A percentile compares a stretch with the other conserved stretches of the same genome.
Evolutionary conservation across 2,329 filamentous ascomycete genomes (phyloP).

Genomic region (Ascochyta rabiei): DNA sequence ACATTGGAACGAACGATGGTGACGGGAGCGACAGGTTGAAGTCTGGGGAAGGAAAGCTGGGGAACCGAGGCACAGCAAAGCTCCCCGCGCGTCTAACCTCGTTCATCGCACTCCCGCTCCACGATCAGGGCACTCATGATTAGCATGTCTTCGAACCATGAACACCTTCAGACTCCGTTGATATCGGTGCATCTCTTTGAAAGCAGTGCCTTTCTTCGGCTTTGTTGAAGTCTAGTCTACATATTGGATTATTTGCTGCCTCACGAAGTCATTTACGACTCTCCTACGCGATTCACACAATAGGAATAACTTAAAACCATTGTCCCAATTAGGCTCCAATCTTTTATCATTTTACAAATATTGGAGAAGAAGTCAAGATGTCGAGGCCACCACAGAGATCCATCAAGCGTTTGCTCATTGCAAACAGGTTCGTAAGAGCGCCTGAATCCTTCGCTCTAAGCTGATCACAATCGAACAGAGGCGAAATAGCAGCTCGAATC

Average conservation of each 20-base stretch:
- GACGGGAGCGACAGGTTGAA: conserved; percentile 10
- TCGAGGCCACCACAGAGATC: conserved; percentile 36
- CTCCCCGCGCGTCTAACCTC: conserved; percentile 28
- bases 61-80: conserved; percentile 37
- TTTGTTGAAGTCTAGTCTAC: not conserved
- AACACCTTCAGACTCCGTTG: not conserved
- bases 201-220: not conserved
- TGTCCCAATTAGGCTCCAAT: not conserved
- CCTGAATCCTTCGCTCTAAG: not conserved
- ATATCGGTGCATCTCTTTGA: no score
- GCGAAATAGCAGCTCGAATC: conserved; percentile 68
- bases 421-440: conserved; percentile 54
- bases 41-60: conserved; percentile 23
- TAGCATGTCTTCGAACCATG: not conserved
- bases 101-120: conserved; percentile 2
- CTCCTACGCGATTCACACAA: not conserved
- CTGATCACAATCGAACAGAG: conserved; percentile 49
- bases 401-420: conserved; percentile 59
- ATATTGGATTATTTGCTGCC: not conserved
- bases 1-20: conserved; percentile 24
- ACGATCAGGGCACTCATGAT: not conserved
- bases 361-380: conserved; percentile 15
- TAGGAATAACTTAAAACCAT: not conserved
- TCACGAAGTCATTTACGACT: not conserved
- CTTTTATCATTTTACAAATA: not conserved